Conservation (phyloP, 345 rosid species). For the Cardamine resedifolia region DNA sequence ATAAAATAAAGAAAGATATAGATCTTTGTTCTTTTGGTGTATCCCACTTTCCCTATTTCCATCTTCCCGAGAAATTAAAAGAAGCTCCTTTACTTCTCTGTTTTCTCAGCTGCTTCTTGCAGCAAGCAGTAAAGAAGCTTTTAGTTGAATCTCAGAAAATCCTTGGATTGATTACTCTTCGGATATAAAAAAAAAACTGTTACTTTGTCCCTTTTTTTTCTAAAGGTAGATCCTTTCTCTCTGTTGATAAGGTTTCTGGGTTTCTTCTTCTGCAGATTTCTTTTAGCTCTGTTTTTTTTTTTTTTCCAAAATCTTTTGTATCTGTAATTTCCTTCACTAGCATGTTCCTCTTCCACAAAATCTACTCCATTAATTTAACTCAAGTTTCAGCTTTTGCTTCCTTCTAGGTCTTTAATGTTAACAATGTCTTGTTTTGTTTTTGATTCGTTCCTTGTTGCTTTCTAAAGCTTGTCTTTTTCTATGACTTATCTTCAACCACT, state of each 20-base stretch:
- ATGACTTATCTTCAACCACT: not conserved
- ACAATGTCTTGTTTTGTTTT: not conserved
- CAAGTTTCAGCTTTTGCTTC: not conserved
- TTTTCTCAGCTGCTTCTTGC: constrained; percentile 13
- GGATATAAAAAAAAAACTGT: not conserved
- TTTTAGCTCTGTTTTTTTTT: not conserved
- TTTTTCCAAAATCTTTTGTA: not conserved
- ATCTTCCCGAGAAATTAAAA: constrained; percentile 32
- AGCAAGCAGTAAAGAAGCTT: constrained; percentile 5
- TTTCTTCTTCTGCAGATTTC: constrained; percentile 11
- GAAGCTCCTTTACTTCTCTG: constrained; percentile 14
- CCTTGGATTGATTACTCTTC: not conserved
- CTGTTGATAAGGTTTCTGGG: constrained; percentile 19
- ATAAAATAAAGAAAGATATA: not conserved
- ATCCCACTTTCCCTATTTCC: constrained; percentile 19
- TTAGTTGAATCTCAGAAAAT: constrained; percentile 21
- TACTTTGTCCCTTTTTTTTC: not conserved
- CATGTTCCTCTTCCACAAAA: not conserved
- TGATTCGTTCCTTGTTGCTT: not conserved
- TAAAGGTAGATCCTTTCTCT: constrained; percentile 30
- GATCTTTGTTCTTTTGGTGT: constrained; percentile 32
- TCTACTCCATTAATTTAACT: constrained; percentile 3
- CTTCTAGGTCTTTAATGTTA: not conserved
- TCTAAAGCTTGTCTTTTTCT: constrained; percentile 6
- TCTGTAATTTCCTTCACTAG: not conserved